These are phyloP conservation scores for Clavispora asparagi DNA, from an alignment of 805 yeast species.

Conservation along the genomic window DNA sequence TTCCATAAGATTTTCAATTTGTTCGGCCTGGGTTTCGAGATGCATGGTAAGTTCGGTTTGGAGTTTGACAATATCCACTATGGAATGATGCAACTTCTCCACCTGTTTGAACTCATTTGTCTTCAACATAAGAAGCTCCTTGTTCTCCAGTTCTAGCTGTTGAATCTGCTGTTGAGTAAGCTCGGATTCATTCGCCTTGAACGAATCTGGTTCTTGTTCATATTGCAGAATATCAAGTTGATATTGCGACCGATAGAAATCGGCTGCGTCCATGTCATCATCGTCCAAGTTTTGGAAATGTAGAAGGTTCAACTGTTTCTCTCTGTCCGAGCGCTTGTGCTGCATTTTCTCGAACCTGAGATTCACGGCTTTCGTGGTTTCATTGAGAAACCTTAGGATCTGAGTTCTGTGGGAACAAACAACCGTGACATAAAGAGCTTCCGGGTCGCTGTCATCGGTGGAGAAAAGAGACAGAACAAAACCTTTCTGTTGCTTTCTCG, in stretches of 20 bases:
- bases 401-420: conserved; percentile 43
- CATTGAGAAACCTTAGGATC: conserved; percentile 44
- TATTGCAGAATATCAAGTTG: conserved; percentile 8
- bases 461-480: conserved; percentile 17
- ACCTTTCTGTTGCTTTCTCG: conserved; percentile 14
- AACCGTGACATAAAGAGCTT: conserved; percentile 26
- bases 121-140: conserved; percentile 49
- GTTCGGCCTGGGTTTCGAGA: conserved; percentile 65
- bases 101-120: conserved; percentile 58
- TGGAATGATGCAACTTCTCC: conserved; percentile 53
- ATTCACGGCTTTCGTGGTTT: conserved; percentile 39
- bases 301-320: conserved; percentile 26
- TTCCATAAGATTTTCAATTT: conserved; percentile 56
- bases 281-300: conserved; percentile 41
- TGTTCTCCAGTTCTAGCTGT: conserved; percentile 54
- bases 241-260: background rate
- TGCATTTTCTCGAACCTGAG: conserved; percentile 45
- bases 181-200: background rate
- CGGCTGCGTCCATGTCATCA: conserved; percentile 16
- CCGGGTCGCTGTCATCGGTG: conserved; percentile 30
- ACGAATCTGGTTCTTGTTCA: background rate
- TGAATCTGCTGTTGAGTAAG: conserved; percentile 53
- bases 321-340: conserved; percentile 42
- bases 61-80: conserved; percentile 67
- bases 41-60: conserved; percentile 74